Evolutionary conservation across 306 rosid genomes (phyloP).

Genomic region (Prunus salicina): DNA sequence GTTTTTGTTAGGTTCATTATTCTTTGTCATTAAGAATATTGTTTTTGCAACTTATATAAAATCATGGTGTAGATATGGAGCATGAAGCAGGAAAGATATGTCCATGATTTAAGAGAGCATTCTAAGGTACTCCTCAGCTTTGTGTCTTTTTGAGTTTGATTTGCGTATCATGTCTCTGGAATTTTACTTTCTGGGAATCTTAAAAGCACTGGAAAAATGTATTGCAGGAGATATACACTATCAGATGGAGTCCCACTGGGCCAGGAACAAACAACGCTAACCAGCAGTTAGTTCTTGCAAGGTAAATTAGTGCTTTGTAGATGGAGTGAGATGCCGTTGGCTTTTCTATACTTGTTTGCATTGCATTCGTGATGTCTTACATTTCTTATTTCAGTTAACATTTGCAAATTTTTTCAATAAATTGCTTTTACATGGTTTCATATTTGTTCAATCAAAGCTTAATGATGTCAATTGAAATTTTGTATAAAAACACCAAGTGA

Average conservation of each 20-base stretch:
- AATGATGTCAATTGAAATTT: neutral
- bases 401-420: neutral
- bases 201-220: neutral
- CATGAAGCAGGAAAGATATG: constrained; percentile 77
- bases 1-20: neutral
- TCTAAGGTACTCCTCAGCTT: constrained; percentile 53
- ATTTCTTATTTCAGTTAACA: neutral
- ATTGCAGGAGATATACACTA: constrained; percentile 84
- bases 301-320: constrained; percentile 45
- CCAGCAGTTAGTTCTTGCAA: constrained; percentile 78
- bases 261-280: constrained; percentile 76
- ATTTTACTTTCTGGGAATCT: neutral
- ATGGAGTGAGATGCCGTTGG: neutral
- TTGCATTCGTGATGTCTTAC: neutral
- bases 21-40: neutral
- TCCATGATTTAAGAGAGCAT: constrained; percentile 88
- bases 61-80: constrained; percentile 80
- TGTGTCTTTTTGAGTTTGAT: neutral
- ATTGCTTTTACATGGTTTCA: neutral
- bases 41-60: constrained; percentile 8
- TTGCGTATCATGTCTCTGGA: neutral
- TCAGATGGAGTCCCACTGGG: constrained; percentile 98
- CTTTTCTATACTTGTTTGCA: neutral
- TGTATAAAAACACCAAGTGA: neutral
- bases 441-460: neutral